phyloP scores from a whole-genome alignment of 2,329 filamentous ascomycete genomes.

The Aureobasidium leucospermi region DNA sequence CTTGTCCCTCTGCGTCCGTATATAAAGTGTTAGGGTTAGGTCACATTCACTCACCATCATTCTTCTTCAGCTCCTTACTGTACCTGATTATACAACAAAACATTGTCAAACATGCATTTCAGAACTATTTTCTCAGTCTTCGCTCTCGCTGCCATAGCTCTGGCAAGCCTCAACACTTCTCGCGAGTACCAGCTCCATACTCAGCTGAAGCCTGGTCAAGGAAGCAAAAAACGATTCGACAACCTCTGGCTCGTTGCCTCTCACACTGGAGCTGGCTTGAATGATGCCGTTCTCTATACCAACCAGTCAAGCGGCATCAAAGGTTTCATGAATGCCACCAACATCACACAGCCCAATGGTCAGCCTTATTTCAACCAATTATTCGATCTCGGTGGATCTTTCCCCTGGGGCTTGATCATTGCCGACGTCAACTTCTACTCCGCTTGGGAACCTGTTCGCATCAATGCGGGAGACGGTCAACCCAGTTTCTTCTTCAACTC shows the following conservation, averaged over 20 bases:
- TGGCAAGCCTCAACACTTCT: slow-evolving; percentile 21
- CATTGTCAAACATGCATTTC: no score
- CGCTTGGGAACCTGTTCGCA: slow-evolving; percentile 26
- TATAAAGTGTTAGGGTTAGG: no score
- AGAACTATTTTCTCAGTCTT: slow-evolving; percentile 14
- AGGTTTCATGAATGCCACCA: slow-evolving; percentile 24
- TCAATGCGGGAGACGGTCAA: slow-evolving; percentile 22
- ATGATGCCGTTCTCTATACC: slow-evolving; percentile 23
- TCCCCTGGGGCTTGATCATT: slow-evolving; percentile 19
- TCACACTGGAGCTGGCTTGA: slow-evolving; percentile 21
- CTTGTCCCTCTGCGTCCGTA: no score
- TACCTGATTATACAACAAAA: no score
- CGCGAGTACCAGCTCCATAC: slow-evolving; percentile 25
- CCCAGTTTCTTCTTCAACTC: slow-evolving; percentile 26
- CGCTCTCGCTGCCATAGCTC: slow-evolving; percentile 17
- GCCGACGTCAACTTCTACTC: slow-evolving; percentile 23
- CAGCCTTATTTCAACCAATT: slow-evolving; percentile 21
- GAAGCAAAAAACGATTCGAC: slow-evolving; percentile 20
- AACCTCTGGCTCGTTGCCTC: slow-evolving; percentile 23
- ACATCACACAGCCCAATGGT: slow-evolving; percentile 19
- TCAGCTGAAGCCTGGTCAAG: slow-evolving; percentile 20
- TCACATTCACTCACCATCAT: no score
- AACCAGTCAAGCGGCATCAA: slow-evolving; percentile 16
- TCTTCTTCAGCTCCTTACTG: no score
- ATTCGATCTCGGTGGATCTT: slow-evolving; percentile 26